phyloP scores from a whole-genome alignment of 257 asterid genomes.

The Solanum clarkiae region DNA sequence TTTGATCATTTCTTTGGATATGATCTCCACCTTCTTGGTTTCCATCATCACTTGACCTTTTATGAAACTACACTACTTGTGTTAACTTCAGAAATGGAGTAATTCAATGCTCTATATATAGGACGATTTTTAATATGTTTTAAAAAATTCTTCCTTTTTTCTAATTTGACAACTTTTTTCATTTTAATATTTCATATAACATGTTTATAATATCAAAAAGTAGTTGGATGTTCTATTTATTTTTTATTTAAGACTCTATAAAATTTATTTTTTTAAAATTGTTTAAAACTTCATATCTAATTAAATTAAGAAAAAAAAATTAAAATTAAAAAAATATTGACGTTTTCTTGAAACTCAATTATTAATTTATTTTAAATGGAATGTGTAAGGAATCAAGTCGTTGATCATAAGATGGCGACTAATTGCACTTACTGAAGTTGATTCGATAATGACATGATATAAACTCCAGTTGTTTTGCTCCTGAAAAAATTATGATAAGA shows the following conservation, averaged over 20 bases:
- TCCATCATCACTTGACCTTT: neutral
- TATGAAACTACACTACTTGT: neutral
- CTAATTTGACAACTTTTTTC: too few relatives aligned
- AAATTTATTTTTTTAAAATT: too few relatives aligned
- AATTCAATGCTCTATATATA: neutral
- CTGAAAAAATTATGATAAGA: neutral
- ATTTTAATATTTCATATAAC: too few relatives aligned
- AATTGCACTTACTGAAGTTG: neutral
- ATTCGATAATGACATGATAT: neutral
- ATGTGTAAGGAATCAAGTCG: neutral
- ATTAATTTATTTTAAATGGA: neutral
- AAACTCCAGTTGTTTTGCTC: neutral
- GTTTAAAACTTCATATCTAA: too few relatives aligned
- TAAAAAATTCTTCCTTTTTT: too few relatives aligned
- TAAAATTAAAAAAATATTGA: too few relatives aligned
- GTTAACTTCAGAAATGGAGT: neutral
- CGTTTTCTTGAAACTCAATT: neutral
- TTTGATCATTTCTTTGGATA: conserved; percentile 19
- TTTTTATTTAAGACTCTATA: too few relatives aligned
- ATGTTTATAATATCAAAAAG: too few relatives aligned
- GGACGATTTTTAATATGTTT: neutral
- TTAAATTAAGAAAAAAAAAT: too few relatives aligned
- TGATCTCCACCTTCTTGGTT: conserved; percentile 1
- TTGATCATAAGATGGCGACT: neutral
- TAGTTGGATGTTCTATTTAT: too few relatives aligned